phyloP scores from a whole-genome alignment of 2,329 filamentous ascomycete genomes.

The Thielaviopsis musarum region DNA sequence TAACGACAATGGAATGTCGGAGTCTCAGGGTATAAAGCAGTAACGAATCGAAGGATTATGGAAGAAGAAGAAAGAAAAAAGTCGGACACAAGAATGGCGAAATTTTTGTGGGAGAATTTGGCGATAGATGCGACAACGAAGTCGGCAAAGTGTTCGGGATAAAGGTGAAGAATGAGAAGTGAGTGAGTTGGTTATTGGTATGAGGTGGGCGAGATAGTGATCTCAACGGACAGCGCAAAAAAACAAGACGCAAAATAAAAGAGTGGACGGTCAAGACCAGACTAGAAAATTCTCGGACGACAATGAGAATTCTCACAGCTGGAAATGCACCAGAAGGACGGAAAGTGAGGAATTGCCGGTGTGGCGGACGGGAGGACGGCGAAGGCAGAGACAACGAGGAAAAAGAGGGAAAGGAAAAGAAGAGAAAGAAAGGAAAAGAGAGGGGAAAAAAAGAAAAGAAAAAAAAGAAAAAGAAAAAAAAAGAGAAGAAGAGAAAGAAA shows the following conservation, averaged over 20 bases:
- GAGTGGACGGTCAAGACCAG: slow-evolving; percentile 26
- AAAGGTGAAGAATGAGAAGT: background rate
- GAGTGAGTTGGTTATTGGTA: background rate
- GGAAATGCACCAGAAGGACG: slow-evolving; percentile 21
- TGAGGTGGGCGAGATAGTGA: background rate
- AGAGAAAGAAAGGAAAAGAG: background rate
- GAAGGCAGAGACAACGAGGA: slow-evolving; percentile 13
- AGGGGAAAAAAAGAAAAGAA: slow-evolving; percentile 4
- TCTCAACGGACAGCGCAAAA: background rate
- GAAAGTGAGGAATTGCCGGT: slow-evolving; percentile 5
- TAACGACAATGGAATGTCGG: background rate
- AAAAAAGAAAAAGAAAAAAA: background rate
- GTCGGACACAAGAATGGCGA: background rate
- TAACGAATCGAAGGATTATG: slow-evolving; percentile 11
- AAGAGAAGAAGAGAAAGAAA: background rate
- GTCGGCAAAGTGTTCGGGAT: background rate
- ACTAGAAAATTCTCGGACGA: slow-evolving; percentile 26
- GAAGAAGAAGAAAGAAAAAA: slow-evolving; percentile 1
- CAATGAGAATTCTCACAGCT: slow-evolving; percentile 25
- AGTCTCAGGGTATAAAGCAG: background rate
- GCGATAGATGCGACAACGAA: background rate
- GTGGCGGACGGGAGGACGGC: slow-evolving; percentile 14
- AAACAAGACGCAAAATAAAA: slow-evolving; percentile 14
- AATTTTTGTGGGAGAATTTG: background rate
- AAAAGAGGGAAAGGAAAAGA: slow-evolving; percentile 9